Base-by-base conservation (phyloP, 2,329 filamentous ascomycete species). In the Plectosphaerella plurivora region DNA sequence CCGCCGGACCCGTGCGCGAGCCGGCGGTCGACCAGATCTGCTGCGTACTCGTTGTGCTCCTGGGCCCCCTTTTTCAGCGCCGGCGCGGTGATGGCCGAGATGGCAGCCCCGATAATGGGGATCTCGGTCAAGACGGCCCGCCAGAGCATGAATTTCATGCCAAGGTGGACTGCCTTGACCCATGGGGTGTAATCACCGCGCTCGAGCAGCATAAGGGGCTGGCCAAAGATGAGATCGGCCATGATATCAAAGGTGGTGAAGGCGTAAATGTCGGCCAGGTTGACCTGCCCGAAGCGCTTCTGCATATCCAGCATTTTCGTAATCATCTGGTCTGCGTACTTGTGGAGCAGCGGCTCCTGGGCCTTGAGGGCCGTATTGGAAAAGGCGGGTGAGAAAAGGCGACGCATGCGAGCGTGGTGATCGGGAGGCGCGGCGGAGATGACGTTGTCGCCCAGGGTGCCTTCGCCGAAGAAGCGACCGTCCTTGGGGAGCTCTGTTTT, bases 271-370 rank as follows among this genome's bases (percentile, higher is more conserved):
- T 52, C 49, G 0, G 55, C 55, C 15, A 66, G 48, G 46, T 68
- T 55, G 45, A 64, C 33, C 2, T 48, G 15, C 45, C 54, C 53
- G 1, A 47, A 36, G 2, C 56, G 54, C 4, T 49, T 18, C 2
- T 68, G 25, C 25, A 28, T 60, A 20, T 73, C 67, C 22, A 59
- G 61, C 28, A 77, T 57, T 24, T 64, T 65, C 6, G 59, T 44
- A 24, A 76, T 63, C 36, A 77, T 65, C 11, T 73, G 55, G 46
- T 70, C 62, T 16, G 73, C 67, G 55, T 76, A 73, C 0, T 57
- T 55, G 51, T 65, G 61, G 53, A 77, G 57, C 1, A 61, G 47
- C 1, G 58, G 53, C 48, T 65, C 55, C 53, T 67, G 64, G 2
- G 55, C 56, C 9, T 55, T 36, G 55, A 66, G 54, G 3, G 56